phyloP scores from a whole-genome alignment of 352 stramenopile genomes.

The Phytopythium montanum region DNA sequence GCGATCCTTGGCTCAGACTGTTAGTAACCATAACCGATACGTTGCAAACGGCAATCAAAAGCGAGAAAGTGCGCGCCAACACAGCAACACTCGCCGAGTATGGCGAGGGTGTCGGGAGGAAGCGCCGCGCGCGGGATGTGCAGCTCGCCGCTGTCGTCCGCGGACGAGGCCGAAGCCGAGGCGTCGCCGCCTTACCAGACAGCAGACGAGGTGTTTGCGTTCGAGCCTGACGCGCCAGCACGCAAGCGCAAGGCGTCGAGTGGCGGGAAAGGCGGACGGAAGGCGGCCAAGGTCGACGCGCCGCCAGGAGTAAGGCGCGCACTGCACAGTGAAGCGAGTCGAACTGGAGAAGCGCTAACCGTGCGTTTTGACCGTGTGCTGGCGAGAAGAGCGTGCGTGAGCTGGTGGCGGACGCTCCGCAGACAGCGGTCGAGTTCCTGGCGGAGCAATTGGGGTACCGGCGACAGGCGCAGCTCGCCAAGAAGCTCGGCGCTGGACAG shows the following conservation, averaged over 20 bases:
- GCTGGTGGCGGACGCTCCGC: slow-evolving; percentile 36
- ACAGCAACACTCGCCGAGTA: neutral
- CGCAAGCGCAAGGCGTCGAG: slow-evolving; percentile 5
- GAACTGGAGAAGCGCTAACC: neutral
- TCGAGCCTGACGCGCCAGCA: slow-evolving; percentile 8
- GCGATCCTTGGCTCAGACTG: too few relatives aligned
- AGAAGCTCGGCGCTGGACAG: slow-evolving; percentile 50
- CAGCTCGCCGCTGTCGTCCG: slow-evolving; percentile 47
- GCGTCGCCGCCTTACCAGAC: too few relatives aligned
- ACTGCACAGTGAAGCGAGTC: neutral
- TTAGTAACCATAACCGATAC: too few relatives aligned
- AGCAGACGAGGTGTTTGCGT: slow-evolving; percentile 6
- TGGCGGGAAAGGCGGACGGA: slow-evolving; percentile 9
- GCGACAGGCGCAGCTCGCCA: slow-evolving; percentile 41
- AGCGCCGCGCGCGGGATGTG: slow-evolving; percentile 22
- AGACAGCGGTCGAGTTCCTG: slow-evolving; percentile 55
- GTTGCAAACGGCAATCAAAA: too few relatives aligned
- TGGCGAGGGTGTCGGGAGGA: neutral
- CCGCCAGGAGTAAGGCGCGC: neutral
- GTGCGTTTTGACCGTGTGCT: neutral
- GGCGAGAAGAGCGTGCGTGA: slow-evolving; percentile 31
- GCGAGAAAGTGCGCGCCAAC: neutral
- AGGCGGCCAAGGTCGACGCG: neutral
- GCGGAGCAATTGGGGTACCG: slow-evolving; percentile 37
- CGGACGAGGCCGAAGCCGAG: slow-evolving; percentile 25